Conservation (phyloP, 345 rosid genomes). For the Erucastrum elatum region DNA sequence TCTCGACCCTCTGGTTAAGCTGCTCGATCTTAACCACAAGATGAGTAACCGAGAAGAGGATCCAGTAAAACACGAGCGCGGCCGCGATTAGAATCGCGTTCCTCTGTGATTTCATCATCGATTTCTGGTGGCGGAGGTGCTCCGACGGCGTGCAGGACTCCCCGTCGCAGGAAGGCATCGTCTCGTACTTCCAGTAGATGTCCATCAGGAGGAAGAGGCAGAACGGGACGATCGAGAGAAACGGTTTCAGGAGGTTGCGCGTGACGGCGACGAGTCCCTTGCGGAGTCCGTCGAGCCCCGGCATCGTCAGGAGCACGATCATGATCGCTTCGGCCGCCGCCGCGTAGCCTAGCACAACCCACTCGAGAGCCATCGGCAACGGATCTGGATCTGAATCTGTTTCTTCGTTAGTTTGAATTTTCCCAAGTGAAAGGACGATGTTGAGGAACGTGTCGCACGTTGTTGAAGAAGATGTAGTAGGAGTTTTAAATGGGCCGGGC, state of each 20-base stretch:
- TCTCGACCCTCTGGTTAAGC: conserved; percentile 68
- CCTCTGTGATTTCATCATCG: conserved; percentile 85
- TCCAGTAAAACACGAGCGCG: conserved; percentile 84
- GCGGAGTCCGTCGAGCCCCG: conserved; percentile 77
- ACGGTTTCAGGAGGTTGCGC: conserved; percentile 83
- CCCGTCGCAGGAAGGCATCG: conserved; percentile 66
- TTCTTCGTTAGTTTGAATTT: conserved; percentile 15
- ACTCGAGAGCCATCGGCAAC: conserved; percentile 77
- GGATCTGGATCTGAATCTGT: conserved; percentile 31
- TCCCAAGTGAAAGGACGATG: neutral
- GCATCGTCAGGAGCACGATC: conserved; percentile 78
- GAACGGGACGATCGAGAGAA: conserved; percentile 83
- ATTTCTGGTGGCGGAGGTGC: conserved; percentile 88
- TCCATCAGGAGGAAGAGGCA: conserved; percentile 85
- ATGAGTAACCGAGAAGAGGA: conserved; percentile 70
- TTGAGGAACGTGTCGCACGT: conserved; percentile 28
- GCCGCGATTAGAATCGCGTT: conserved; percentile 77
- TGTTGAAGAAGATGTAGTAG: neutral
- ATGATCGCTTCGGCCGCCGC: conserved; percentile 91
- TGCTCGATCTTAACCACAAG: conserved; percentile 70
- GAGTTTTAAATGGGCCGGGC: conserved; percentile 3
- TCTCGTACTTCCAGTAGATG: conserved; percentile 95
- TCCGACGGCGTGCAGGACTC: conserved; percentile 77
- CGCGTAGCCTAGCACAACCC: conserved; percentile 86
- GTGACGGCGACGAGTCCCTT: conserved; percentile 78